These are phyloP conservation scores for Trichosanthes truncata DNA, from an alignment of 306 rosid species.

Conservation along the genomic window DNA sequence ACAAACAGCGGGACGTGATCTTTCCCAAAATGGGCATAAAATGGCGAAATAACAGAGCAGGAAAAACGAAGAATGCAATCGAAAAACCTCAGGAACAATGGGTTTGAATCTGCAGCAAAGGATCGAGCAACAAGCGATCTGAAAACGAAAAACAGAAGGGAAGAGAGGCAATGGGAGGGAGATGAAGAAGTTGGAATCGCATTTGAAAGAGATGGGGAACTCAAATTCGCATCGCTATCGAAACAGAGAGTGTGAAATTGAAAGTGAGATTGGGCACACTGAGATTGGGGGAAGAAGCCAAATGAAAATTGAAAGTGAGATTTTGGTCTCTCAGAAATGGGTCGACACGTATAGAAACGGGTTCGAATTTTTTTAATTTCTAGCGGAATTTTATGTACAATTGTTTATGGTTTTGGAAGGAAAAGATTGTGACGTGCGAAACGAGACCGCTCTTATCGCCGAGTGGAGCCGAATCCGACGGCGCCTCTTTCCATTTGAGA, in stretches of 20 bases:
- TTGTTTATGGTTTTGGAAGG: not conserved
- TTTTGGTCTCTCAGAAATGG: not conserved
- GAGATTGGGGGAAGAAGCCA: slow-evolving; percentile 9
- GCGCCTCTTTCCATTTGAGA: not conserved
- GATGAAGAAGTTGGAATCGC: not conserved
- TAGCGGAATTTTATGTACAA: not conserved
- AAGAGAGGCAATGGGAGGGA: not conserved
- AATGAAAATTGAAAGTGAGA: not conserved
- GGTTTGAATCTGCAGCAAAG: not conserved
- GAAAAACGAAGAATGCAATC: not conserved
- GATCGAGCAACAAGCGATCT: not conserved
- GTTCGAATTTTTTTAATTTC: not conserved
- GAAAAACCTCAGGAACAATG: not conserved
- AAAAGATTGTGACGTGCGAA: not conserved
- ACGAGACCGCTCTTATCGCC: slow-evolving; percentile 7
- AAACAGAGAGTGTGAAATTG: not conserved
- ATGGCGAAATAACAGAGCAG: not conserved
- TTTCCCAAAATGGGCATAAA: not conserved
- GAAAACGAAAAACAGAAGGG: not conserved
- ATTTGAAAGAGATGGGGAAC: not conserved
- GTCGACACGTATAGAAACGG: not conserved
- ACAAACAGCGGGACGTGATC: not conserved
- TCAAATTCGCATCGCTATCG: not conserved
- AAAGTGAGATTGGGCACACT: not conserved
- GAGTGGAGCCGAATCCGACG: slow-evolving; percentile 2